phyloP scores from a whole-genome alignment of 129 eudicot genomes.

The Lonicera japonica region DNA sequence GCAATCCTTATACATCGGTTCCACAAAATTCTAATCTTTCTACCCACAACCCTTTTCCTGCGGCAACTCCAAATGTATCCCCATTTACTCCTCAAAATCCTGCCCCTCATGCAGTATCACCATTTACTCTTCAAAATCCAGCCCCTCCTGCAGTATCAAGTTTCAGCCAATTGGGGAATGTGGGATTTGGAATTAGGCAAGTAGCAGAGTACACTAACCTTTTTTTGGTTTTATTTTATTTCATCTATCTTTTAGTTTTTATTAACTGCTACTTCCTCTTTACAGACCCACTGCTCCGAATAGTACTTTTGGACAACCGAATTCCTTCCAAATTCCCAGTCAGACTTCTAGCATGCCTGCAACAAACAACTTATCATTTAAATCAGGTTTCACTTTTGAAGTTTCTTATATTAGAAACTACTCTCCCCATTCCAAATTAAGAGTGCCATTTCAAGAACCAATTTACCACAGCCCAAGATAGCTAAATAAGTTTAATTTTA shows the following conservation, averaged over 20 bases:
- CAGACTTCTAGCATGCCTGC: constrained; percentile 28
- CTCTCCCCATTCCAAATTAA: too few relatives aligned
- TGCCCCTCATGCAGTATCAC: constrained; percentile 49
- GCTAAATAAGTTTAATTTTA: too few relatives aligned
- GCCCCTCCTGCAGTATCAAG: constrained; percentile 58
- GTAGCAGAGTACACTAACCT: background rate
- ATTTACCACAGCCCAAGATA: too few relatives aligned
- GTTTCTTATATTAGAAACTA: background rate
- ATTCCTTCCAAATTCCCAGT: constrained; percentile 35
- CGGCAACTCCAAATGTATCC: constrained; percentile 29
- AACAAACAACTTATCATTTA: constrained; percentile 35
- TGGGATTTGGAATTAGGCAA: constrained; percentile 50
- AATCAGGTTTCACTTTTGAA: constrained; percentile 31
- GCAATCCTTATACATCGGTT: constrained; percentile 46
- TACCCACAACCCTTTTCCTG: constrained; percentile 42
- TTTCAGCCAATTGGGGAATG: constrained; percentile 56
- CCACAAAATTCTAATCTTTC: constrained; percentile 39
- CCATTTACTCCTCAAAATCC: constrained; percentile 37
- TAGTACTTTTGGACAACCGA: constrained; percentile 47
- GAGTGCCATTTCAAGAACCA: too few relatives aligned
- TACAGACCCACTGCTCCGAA: constrained; percentile 46
- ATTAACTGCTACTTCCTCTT: background rate
- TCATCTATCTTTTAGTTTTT: background rate
- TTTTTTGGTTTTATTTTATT: constrained; percentile 1
- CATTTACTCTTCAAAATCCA: constrained; percentile 36